Base-by-base conservation (phyloP, 2,329 filamentous ascomycete species). In the Apiospora koreana region DNA sequence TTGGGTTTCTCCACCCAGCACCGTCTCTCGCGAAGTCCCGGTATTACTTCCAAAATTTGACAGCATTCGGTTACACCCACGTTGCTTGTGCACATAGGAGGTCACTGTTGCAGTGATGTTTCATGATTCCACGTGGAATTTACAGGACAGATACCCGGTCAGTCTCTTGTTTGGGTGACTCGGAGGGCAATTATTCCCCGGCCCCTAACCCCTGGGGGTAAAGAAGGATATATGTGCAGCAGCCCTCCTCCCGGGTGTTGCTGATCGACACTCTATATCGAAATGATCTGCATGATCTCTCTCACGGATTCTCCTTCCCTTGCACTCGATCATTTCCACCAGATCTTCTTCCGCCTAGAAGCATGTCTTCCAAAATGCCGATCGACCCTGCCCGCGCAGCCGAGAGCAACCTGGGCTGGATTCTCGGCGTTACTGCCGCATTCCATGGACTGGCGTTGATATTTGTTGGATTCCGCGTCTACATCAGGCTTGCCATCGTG, bases 381-480 rank as follows among this genome's bases (percentile, higher is more conserved):
- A 38, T 68, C 14, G 65, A 68, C 45, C 65, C 69, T 21, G 50
- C 50, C 21, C 50, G 65, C 41, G 65, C 50, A 3, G 65, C 69
- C 12, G 69, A 70, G 50, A 68, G 48, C 42, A 68, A 68, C 54
- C 25, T 68, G 9, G 31, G 62, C 2, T 65, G 62, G 42, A 68
- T 70, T n/a, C 18, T 70, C 6, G 65, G 69, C 8, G 54, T 70
- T 18, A 41, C 41, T 1, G 54, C 41, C 9, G 65, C 65, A 14
- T 8, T 70, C 7, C 65, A 68, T 21, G 65, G 23, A 16, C 25
- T 70, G 8, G 69, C 69, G n/a, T 28, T 68, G 1, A 65, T 65
- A 2, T 38, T 65, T 8, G 69, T 67, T 16, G 65, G n/a, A 9
- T 10, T 65, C 2, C 69, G 69, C 6, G 65, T 50, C 3, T 70